Evolutionary conservation across 306 rosid species (phyloP).

Genomic region (Ochetophila trinervis): DNA sequence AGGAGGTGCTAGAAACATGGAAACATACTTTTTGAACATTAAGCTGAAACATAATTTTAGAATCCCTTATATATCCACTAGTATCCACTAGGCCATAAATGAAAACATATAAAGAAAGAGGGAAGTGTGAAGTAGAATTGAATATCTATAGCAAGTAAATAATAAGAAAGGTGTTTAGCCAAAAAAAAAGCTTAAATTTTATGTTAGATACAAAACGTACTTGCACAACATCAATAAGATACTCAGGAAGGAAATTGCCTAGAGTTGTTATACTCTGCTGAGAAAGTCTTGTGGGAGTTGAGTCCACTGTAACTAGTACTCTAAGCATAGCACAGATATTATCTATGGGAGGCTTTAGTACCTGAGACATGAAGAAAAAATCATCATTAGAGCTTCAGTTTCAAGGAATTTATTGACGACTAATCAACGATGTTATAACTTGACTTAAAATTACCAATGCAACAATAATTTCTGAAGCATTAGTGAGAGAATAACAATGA

Average conservation of each 20-base stretch:
- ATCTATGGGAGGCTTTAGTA: constrained; percentile 53
- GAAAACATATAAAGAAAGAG: too few species aligned
- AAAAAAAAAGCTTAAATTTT: neutral
- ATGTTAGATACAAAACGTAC: constrained; percentile 20
- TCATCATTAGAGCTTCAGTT: constrained; percentile 17
- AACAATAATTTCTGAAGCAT: constrained; percentile 5
- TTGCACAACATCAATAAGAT: constrained; percentile 62
- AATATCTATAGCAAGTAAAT: neutral
- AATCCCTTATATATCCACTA: too few species aligned
- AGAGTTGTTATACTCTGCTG: constrained; percentile 45
- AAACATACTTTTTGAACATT: too few species aligned
- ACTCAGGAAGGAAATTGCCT: constrained; percentile 47
- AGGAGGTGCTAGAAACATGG: too few species aligned
- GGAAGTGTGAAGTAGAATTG: too few species aligned
- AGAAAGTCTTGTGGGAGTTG: constrained; percentile 53
- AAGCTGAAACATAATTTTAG: too few species aligned
- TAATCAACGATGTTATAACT: neutral
- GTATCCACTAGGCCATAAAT: too few species aligned
- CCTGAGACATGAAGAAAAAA: constrained; percentile 34
- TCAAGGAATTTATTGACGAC: constrained; percentile 8
- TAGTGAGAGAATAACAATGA: neutral
- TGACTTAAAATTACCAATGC: neutral
- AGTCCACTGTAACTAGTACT: constrained; percentile 51
- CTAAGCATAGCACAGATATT: constrained; percentile 69
- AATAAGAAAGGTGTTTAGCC: neutral